Evolutionary conservation across 1,284 basidiomycete genomes (phyloP), one percentile per base, ranked within the genome.

Genomic region (Grifola frondosa): DNA sequence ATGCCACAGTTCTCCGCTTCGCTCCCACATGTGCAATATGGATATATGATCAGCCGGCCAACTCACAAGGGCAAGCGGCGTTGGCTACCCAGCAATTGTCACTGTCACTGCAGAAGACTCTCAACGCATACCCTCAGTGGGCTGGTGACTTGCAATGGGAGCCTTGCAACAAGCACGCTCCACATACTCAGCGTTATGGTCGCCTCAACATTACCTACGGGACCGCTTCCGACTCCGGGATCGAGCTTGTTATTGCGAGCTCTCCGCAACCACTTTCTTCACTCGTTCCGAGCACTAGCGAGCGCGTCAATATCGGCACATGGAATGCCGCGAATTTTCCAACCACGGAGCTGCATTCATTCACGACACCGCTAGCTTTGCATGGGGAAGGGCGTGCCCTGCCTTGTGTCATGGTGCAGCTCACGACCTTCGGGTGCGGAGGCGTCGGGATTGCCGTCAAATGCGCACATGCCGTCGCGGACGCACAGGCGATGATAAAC

Each of bases 91-190:
- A 49, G 1, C 16, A 37, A 3, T 59, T 70, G 17, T 23, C 40
- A 2, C 4, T 8, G 7, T 65, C 67, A 7, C 55, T 71, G 6
- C 40, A 43, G n/a, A 31, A 35, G 12, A 64, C 64, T 5, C 53
- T 72, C 30, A 47, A 57, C 33, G 48, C 52, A 2, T 73, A 73
- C 47, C 67, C 71, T 2, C 68, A 70, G 30, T 70, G 65, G 60
- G 51, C 62, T 2, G 71, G 70, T 0, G 67, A 66, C 31, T 55
- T 73, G 17, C 60, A 59, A 4, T 64, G 62, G 53, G 52, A 63
- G 21, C 53, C 56, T 10, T 13, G 17, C 3, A 17, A 11, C 9
- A 40, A 30, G 9, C 12, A 15, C 1, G 43, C 48, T 8, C 49
- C 44, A 21, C 66, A 72, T 45, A 65, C 62, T 0, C 44, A 58